A percentile compares a stretch with the other conserved stretches of the same genome.
Evolutionary conservation across 768 basidiomycete species (phyloP).

Genomic region (Calocera viscosa): DNA sequence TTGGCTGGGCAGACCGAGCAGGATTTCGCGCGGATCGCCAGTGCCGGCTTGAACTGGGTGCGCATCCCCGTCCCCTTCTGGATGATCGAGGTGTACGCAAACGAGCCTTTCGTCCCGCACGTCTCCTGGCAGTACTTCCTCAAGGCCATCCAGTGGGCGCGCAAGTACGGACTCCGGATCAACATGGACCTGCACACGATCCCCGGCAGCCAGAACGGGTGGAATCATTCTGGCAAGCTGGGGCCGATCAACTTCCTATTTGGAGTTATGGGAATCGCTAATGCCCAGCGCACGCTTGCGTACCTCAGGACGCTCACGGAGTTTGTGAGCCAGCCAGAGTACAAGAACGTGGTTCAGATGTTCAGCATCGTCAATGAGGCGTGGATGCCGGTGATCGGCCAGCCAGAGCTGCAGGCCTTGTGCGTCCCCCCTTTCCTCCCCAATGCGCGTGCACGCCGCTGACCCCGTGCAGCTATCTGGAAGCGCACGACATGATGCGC

Average conservation of each 20-base stretch:
- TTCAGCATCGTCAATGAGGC: constrained; percentile 52
- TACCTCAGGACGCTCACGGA: constrained; percentile 63
- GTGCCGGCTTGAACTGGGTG: constrained; percentile 75
- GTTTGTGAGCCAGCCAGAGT: constrained; percentile 70
- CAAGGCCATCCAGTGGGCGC: constrained; percentile 62
- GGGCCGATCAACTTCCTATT: constrained; percentile 52
- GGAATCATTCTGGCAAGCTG: constrained; percentile 40
- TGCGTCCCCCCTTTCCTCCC: constrained; percentile 27
- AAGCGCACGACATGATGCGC: constrained; percentile 46
- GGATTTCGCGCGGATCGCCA: constrained; percentile 81
- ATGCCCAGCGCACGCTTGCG: constrained; percentile 65
- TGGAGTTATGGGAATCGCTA: constrained; percentile 75
- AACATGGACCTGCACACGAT: constrained; percentile 67
- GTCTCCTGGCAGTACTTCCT: constrained; percentile 77
- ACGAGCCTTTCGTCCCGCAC: constrained; percentile 63
- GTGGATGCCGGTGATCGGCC: constrained; percentile 40
- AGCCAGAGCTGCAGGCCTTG: constrained; percentile 46
- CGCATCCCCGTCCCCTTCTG: constrained; percentile 73
- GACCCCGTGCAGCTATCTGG: constrained; percentile 24
- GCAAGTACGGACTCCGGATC: constrained; percentile 82
- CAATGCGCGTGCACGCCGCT: background rate
- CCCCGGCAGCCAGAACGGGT: constrained; percentile 70
- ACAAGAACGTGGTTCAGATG: constrained; percentile 41
- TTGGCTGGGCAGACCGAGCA: constrained; percentile 54
- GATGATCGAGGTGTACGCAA: constrained; percentile 64